Evolutionary conservation across 352 stramenopile species (phyloP), one percentile per base, ranked within the genome.

Genomic region (Globisporangium viniferum): DNA sequence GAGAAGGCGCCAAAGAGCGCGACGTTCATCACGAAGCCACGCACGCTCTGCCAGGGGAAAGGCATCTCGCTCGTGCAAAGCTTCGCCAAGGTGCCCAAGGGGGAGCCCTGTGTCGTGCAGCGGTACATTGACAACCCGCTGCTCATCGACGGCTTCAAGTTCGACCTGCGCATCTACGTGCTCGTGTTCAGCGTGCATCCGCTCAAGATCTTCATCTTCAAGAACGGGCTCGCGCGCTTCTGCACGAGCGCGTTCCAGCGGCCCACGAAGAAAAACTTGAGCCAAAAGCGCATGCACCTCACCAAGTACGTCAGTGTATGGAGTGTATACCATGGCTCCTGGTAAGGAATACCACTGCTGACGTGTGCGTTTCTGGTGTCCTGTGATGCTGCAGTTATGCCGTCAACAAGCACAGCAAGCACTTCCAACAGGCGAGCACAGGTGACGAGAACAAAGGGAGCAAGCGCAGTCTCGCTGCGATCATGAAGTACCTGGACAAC

Each of bases 111-210:
- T n/a, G 76, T 83, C 14, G 76, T 83, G 5, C 76, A 83, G 62
- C 68, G 70, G 74, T 98, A 98, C 79, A 96, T 98, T 65, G 75
- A 88, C 39, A 94, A 96, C 67, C 94, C 94, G 44, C 79, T 98
- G 36, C 77, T 98, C 7, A 91, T 98, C 61, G 90, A 97, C 56
- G 91, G 89, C 55, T 94, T 92, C 72, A 98, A 98, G 75, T 98
- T 98, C 68, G 94, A 98, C 68, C 72, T 98, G 29, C 74, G 94
- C 33, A 86, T 98, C 31, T 98, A 98, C 74, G 85, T 84, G 29
- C 69, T 84, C 15, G 76, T 86, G n/a, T 72, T 68, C 56, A 80
- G 74, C 27, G 75, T 86, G 55, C 57, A 85, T 54, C 90, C 91
- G 31, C 78, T 97, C 10, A 75, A 82, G 27, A 77, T 97, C 12